Evolutionary conservation across 768 basidiomycete species (phyloP).

Genomic region (Trametes punicea): DNA sequence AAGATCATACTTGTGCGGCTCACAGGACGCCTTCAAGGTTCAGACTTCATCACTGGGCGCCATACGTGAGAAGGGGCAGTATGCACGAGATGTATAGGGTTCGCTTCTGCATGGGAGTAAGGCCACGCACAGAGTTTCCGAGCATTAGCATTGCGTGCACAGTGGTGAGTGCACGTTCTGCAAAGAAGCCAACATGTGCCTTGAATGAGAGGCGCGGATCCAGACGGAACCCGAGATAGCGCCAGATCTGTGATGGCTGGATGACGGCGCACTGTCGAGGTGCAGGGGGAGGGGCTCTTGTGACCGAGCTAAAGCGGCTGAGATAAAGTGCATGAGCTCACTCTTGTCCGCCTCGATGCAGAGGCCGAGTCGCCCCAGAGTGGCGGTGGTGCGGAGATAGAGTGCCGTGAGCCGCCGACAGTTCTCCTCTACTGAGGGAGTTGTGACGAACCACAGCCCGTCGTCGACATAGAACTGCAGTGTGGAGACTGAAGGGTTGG

Average conservation of each 20-base stretch:
- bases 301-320: not conserved
- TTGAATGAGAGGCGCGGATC: slow-evolving; percentile 15
- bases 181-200: slow-evolving; percentile 13
- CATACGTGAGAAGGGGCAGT: slow-evolving; percentile 21
- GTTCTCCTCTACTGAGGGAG: not conserved
- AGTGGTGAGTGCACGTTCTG: slow-evolving; percentile 13
- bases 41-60: too few relatives aligned
- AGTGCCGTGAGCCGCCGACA: not conserved
- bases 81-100: slow-evolving; percentile 20
- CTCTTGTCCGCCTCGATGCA: slow-evolving; percentile 11
- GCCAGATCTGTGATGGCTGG: not conserved
- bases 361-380: slow-evolving; percentile 12
- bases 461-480: slow-evolving; percentile 21
- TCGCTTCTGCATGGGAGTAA: slow-evolving; percentile 14
- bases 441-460: slow-evolving; percentile 5
- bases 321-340: slow-evolving; percentile 20
- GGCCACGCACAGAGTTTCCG: slow-evolving; percentile 20
- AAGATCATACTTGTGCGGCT: too few relatives aligned
- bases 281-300: not conserved
- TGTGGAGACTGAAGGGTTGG: too few relatives aligned
- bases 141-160: slow-evolving; percentile 10
- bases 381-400: not conserved
- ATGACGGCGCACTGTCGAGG: not conserved
- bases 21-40: too few relatives aligned
- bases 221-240: slow-evolving; percentile 22